Conservation (phyloP, 139 green algal species). For the Chlamydomonas eustigma region DNA sequence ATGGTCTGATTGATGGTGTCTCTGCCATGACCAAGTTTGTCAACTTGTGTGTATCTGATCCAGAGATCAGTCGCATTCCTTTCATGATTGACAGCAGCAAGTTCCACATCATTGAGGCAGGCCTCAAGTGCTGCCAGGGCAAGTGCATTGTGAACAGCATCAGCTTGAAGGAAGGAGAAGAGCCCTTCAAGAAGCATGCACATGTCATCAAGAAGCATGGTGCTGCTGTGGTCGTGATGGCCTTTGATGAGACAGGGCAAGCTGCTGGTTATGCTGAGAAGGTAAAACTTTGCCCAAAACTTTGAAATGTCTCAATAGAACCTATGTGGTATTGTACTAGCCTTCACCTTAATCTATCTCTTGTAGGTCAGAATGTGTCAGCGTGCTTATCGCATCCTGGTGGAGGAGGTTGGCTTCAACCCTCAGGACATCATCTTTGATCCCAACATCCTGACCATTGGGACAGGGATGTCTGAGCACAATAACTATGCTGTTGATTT, state of each 20-base stretch:
- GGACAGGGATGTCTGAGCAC: conserved; percentile 95
- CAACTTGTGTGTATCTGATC: conserved; percentile 94
- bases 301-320: too few relatives aligned
- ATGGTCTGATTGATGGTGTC: conserved; percentile 94
- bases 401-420: conserved; percentile 95
- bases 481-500: conserved; percentile 99
- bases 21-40: conserved; percentile 94
- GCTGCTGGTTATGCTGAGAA: conserved; percentile 72
- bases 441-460: conserved; percentile 98
- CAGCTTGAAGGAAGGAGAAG: conserved; percentile 96
- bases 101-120: conserved; percentile 96
- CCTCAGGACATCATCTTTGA: conserved; percentile 98
- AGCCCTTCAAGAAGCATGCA: conserved; percentile 83
- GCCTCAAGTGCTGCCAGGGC: conserved; percentile 92
- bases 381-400: conserved; percentile 90
- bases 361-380: conserved; percentile 83
- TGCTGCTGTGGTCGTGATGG: conserved; percentile 97
- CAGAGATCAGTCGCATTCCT: conserved; percentile 88
- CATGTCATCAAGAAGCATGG: conserved; percentile 82
- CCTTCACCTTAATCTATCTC: too few relatives aligned
- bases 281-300: too few relatives aligned
- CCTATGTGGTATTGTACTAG: too few relatives aligned
- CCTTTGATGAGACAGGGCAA: conserved; percentile 94
- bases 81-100: conserved; percentile 99
- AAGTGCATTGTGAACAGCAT: conserved; percentile 99